Evolutionary conservation across 2,329 filamentous ascomycete genomes (phyloP), one percentile per base, ranked within the genome.

Genomic region (Talaromyces sp.): DNA sequence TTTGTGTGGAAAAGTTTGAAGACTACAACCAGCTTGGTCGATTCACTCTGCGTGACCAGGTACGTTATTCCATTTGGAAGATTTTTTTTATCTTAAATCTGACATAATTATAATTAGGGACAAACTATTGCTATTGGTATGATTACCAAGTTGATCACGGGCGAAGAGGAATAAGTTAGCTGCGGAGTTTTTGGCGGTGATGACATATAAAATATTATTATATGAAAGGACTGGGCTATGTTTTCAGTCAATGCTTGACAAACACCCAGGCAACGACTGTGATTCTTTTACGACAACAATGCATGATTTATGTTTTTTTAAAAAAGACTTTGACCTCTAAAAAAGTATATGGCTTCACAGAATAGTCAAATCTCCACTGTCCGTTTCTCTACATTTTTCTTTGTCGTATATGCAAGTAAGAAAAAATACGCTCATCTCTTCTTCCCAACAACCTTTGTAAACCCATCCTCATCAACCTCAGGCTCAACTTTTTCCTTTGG

Each of bases 71-170:
- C 59, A 67, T 55, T 39, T 22, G n/a, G 28, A 28, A 30, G 56
- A 65, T 62, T 63, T 27, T 13, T 33, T 33, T 10, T 33, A 33
- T 13, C 10, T 10, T 13, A 10, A 33, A 33, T 33, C 25, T 15
- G 28, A 62, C 60, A 63, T 73, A 57, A 69, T 27, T 65, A 57
- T 68, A 65, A 73, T 59, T 72, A 98, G 88, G 95, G 95, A 70
- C 93, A 98, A 90, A 99, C 95, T 0, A 97, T 99, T 81, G 95
- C 95, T 61, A 99, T 99, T 80, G 95, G 95, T 72, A 99, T 99
- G 85, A 96, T 99, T 76, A 97, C 92, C 63, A 97, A 93, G 84
- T 85, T 99, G 64, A 86, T 90, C 68, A 80, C 77, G 4, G 78
- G 82, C 55, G 60, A 65, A 53, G n/a, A 28, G 11, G 33, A 32